Base-by-base conservation (phyloP, 108 stramenopile species). In the Pseudonitzschia multistriata region DNA sequence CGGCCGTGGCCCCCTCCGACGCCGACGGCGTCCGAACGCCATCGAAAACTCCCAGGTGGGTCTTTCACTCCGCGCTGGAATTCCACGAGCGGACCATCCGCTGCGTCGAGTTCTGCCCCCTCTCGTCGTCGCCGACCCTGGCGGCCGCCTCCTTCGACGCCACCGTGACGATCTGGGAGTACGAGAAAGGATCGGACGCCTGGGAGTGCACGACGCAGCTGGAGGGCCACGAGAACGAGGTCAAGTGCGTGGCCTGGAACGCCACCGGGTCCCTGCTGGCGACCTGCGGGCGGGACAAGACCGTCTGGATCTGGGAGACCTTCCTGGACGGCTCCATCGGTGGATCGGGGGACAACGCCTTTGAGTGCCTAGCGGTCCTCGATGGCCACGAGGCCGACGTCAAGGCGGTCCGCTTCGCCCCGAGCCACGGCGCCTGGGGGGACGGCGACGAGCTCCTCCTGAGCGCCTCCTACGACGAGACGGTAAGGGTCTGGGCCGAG, bases 231-330 rank as follows among this genome's bases (percentile, higher is more conserved):
- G 96, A 96, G 30, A 87, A 78, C 62, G 96, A 98, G 85, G 88
- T 96, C 47, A 98, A 98, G 65, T 76, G 82, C 66, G 84, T 97
- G 0, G 75, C 84, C 10, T 99, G 96, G 95, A 97, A 91, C 79
- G 63, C 77, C 5, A 94, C 91, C 7, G 98, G 96, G 6, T 79
- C 84, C 0, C 66, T 95, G 24, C 72, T 99, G 36, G 99, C 99
- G 6, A 97, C 94, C 30, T 97, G 97, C 68, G 91, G 96, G 21
- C 80, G 98, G n/a, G 98, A 98, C 78, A 99, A 99, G 70, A 91
- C 87, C n/a, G 92, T 99, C 48, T 99, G 99, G 99, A 77, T 99
- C 49, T 99, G 97, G 98, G 97, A 99, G 72, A 88, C 85, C 37
- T 84, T 85, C 69, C 66, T 91, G 27, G 80, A 87, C 30, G 88